Evolutionary conservation across 108 stramenopile species (phyloP), one percentile per base, ranked within the genome.

Genomic region (Nitzschia inconspicua): DNA sequence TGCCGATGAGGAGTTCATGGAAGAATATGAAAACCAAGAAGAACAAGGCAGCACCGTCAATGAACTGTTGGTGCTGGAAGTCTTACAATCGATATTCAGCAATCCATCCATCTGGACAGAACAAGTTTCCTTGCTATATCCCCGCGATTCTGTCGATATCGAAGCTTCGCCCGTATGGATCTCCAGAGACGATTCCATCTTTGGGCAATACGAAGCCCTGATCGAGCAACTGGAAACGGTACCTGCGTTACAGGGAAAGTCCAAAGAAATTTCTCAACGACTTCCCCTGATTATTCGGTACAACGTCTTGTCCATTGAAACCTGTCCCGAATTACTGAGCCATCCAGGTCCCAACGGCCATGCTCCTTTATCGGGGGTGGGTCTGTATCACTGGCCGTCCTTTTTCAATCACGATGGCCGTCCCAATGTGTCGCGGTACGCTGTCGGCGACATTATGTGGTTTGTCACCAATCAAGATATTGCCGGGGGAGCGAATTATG

Each of bases 401-500:
- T 90, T 81, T 63, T 89, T 84, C 47, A 90, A 90, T 68, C 89
- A 90, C 61, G 72, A 76, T 51, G 52, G 65, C 16, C 28, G 52
- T 22, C 89, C 89, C 27, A 90, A 86, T 61, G 63, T 71, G 11
- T 68, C 72, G 25, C 73, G 89, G 57, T 86, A 71, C 40, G 69
- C 81, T 8, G 74, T 91, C 32, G 89, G 89, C 50, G 86, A 91
- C 59, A 70, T 91, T 27, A 84, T 85, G 77, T 87, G 82, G 75
- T 79, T 91, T 60, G 82, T 87, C 8, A 63, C 82, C 56, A 91
- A 87, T 70, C 82, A 78, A 54, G 64, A 74, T 30, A 65, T 91
- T 8, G 11, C 29, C 0, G 70, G 65, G 8, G 89, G 86, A 5
- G 66, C 0, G 86, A 91, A 48, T 41, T 84, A 9, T 83, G 85